Evolutionary conservation across 305 asterid genomes (phyloP).

Genomic region (Salvia sclarea): DNA sequence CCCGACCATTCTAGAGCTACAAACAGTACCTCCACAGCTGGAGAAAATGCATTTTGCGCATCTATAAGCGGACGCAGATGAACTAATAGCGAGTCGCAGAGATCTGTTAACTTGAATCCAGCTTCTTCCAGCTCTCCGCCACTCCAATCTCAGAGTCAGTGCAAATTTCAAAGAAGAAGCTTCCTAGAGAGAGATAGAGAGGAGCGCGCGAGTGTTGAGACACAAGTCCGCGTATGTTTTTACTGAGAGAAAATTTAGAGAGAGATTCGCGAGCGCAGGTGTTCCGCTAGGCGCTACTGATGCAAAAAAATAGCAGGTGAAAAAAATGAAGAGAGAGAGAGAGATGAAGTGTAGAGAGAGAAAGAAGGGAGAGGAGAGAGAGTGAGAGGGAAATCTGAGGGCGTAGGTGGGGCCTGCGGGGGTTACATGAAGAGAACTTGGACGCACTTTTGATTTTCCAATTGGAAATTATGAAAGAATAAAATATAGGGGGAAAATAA

Average conservation of each 20-base stretch:
- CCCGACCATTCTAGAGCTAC: slow-evolving; percentile 12
- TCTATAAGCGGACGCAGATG: neutral
- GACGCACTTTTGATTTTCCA: slow-evolving; percentile 41
- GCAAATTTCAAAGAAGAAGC: slow-evolving; percentile 19
- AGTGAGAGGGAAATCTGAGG: slow-evolving; percentile 36
- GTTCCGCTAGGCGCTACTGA: neutral
- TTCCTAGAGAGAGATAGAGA: slow-evolving; percentile 9
- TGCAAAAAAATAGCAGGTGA: slow-evolving; percentile 25
- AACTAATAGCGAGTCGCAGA: neutral
- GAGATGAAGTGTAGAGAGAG: slow-evolving; percentile 27
- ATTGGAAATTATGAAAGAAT: neutral
- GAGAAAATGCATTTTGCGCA: slow-evolving; percentile 22
- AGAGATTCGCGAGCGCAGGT: slow-evolving; percentile 21
- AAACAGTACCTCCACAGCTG: slow-evolving; percentile 16
- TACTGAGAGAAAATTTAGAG: neutral
- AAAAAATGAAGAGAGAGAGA: slow-evolving; percentile 17
- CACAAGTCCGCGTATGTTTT: neutral
- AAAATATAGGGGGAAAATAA: neutral
- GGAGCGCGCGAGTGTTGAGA: slow-evolving; percentile 14
- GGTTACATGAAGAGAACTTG: slow-evolving; percentile 55
- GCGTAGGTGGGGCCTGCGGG: slow-evolving; percentile 39
- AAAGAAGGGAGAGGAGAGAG: slow-evolving; percentile 18
- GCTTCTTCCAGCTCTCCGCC: slow-evolving; percentile 1
- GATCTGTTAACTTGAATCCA: neutral
- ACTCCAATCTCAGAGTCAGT: slow-evolving; percentile 6